These are phyloP conservation scores for Leucaena leucocephala DNA, from an alignment of 306 rosid genomes.

Conservation along the genomic window DNA sequence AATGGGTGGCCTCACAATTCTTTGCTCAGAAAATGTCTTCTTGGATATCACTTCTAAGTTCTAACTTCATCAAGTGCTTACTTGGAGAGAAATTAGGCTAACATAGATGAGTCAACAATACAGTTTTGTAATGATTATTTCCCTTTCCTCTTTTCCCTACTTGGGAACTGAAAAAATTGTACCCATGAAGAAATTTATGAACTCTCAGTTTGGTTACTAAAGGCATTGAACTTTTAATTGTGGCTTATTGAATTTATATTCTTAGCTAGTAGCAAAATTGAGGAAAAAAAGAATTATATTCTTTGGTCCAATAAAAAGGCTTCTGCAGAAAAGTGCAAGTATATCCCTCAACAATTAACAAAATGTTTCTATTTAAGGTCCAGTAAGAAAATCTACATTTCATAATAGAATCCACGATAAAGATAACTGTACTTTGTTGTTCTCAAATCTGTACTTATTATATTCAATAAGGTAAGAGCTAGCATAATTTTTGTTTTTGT, in stretches of 20 bases:
- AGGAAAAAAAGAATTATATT: no score
- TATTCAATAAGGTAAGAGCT: neutral
- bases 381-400: neutral
- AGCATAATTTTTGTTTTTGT: neutral
- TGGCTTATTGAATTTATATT: neutral
- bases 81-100: neutral
- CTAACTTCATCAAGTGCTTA: neutral
- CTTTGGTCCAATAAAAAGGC: neutral
- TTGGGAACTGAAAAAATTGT: neutral
- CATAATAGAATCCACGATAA: neutral
- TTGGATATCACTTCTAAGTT: conserved; percentile 13
- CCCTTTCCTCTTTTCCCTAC: neutral
- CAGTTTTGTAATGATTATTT: neutral
- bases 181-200: neutral
- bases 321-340: neutral
- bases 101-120: neutral
- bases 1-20: conserved; percentile 44
- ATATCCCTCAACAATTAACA: neutral
- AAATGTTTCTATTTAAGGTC: neutral
- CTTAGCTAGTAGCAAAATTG: neutral
- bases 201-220: neutral
- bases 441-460: neutral
- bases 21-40: conserved; percentile 39
- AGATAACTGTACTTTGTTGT: neutral
- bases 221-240: neutral